phyloP scores from a whole-genome alignment of 1,139 yeast species.

The Candida sp. region DNA sequence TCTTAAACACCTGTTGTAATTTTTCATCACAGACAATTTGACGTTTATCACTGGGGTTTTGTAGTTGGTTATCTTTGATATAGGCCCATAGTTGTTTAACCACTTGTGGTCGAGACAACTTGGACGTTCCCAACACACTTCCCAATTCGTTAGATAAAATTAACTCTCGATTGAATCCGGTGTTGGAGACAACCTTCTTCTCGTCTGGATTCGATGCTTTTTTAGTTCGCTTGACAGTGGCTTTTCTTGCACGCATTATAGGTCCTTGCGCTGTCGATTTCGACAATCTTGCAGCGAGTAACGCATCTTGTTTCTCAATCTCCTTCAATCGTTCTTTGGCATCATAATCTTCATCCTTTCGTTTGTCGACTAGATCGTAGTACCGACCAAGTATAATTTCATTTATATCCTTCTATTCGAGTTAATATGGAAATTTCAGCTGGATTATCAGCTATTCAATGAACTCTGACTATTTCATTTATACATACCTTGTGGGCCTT shows the following conservation, averaged over 20 bases:
- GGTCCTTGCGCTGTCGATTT: constrained; percentile 19
- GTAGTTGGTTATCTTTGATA: constrained; percentile 61
- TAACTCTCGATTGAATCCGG: constrained; percentile 36
- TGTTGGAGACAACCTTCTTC: constrained; percentile 14
- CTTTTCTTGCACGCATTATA: constrained; percentile 2
- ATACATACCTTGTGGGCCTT: constrained; percentile 44
- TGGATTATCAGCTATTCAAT: not conserved
- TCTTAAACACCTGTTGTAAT: constrained; percentile 56
- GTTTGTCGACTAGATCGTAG: constrained; percentile 40
- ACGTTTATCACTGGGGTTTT: constrained; percentile 66
- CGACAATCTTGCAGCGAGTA: constrained; percentile 46
- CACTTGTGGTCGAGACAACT: constrained; percentile 63
- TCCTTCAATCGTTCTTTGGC: constrained; percentile 25
- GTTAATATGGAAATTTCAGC: constrained; percentile 13
- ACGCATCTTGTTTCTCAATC: constrained; percentile 37
- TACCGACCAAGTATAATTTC: constrained; percentile 61
- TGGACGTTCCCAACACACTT: constrained; percentile 35
- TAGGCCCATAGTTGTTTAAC: constrained; percentile 74
- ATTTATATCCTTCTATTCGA: constrained; percentile 49
- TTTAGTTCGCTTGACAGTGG: constrained; percentile 3
- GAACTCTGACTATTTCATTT: too few species aligned
- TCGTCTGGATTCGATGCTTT: constrained; percentile 7
- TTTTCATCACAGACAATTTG: constrained; percentile 68
- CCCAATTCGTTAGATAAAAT: constrained; percentile 50
- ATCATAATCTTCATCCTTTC: constrained; percentile 24